These are phyloP conservation scores for Kwoniella sp. DNA, from an alignment of 768 basidiomycete genomes.

Conservation along the genomic window DNA sequence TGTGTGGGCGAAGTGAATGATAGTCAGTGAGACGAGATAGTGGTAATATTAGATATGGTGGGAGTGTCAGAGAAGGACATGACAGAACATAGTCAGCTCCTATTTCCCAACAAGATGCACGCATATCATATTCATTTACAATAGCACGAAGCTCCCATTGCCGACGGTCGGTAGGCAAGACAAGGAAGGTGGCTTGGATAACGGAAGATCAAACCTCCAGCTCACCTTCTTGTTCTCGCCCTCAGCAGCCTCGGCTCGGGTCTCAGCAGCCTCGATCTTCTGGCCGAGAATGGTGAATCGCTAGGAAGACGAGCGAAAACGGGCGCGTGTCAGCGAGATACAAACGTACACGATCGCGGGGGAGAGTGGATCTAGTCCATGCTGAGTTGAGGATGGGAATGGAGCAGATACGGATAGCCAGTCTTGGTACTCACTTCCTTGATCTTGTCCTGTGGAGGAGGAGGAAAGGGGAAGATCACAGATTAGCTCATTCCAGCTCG, in stretches of 20 bases:
- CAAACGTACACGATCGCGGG: no score
- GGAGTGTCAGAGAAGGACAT: no score
- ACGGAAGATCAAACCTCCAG: neutral
- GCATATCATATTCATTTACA: no score
- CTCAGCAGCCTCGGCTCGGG: conserved; percentile 86
- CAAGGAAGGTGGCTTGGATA: neutral
- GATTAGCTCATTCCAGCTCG: neutral
- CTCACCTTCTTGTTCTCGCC: conserved; percentile 69
- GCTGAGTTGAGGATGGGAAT: no score
- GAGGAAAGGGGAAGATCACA: neutral
- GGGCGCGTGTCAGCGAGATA: neutral
- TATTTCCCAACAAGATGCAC: no score
- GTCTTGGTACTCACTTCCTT: conserved; percentile 57
- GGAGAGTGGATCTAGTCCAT: no score
- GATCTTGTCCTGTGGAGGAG: conserved; percentile 59
- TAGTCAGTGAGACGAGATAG: neutral
- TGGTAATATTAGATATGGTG: no score
- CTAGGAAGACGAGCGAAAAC: conserved; percentile 13
- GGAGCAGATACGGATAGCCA: neutral
- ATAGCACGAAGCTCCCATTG: no score
- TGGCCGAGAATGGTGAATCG: conserved; percentile 57
- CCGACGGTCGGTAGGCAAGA: neutral
- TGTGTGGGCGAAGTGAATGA: no score
- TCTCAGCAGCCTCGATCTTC: conserved; percentile 79
- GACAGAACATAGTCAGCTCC: no score